Evolutionary conservation across 2,329 filamentous ascomycete genomes (phyloP), one percentile per base, ranked within the genome.

Genomic region (Pseudogymnoascus sp.): DNA sequence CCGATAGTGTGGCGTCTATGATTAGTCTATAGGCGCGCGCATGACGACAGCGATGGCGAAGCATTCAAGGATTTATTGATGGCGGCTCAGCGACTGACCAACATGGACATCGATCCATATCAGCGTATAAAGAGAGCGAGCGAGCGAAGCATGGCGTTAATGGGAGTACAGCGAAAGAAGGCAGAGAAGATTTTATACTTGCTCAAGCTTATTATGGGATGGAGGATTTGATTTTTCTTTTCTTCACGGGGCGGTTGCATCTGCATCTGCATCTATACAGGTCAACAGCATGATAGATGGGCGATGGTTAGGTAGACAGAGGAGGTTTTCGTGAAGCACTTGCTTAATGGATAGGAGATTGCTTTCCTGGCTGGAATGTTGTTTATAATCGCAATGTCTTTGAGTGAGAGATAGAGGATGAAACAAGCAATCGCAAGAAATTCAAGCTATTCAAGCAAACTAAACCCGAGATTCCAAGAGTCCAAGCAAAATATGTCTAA

Each of bases 311-410:
- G 42, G 21, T 48, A 48, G 42, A 31, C 7, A 4, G 42, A n/a
- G 42, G 42, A n/a, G 25, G 25, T 7, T 52, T 52, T 3, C 42
- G 15, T 52, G 42, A 12, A 48, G 5, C 31, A 52, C 42, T 15
- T 52, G 42, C 42, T 27, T 52, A 52, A 52, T 52, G 3, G 13
- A 31, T 31, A 6, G 42, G 25, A 8, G 9, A 27, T 52, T 52
- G 42, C 42, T 52, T 52, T 52, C 25, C 42, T 52, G 25, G 42
- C 42, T 52, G 31, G 15, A 52, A 31, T 52, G 42, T 52, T 52
- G 42, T 52, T 29, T 31, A 52, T 52, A 48, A 48, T 27, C 31
- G 42, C 42, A 27, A 1, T 52, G 42, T 52, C 42, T 52, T 29
- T 52, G 7, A 52, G 8, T 29, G 42, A 52, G 25, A 8, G 25